Percentiles rank a stretch among this genome's conserved stretches.
Conservation (phyloP, 169 alveolate genomes). For the Plasmodium vinckei region DNA sequence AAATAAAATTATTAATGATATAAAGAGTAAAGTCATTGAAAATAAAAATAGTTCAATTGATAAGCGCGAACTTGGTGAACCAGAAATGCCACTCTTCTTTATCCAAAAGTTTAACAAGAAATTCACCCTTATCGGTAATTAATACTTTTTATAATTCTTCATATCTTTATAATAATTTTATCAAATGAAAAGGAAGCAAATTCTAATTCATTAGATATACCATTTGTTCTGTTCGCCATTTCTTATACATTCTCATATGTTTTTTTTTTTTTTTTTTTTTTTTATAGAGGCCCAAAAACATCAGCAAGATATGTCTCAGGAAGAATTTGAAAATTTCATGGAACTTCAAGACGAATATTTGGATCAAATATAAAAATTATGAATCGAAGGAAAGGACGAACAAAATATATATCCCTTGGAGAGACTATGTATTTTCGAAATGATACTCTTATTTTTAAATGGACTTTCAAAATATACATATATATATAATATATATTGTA, state of each 20-base stretch:
- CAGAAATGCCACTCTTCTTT: slow-evolving; percentile 80
- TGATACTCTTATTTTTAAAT: no score
- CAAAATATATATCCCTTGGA: neutral
- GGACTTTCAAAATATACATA: no score
- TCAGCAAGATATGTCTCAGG: slow-evolving; percentile 71
- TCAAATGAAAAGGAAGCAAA: no score
- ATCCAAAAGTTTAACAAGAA: slow-evolving; percentile 73
- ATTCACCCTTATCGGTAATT: slow-evolving; percentile 42
- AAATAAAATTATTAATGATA: no score
- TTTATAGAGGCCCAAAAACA: slow-evolving; percentile 62
- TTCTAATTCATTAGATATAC: no score
- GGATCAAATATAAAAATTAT: slow-evolving; percentile 14
- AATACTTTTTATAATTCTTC: neutral
- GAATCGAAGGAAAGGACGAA: neutral
- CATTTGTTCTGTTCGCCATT: no score
- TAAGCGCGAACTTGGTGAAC: slow-evolving; percentile 8
- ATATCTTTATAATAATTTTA: neutral
- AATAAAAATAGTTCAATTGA: slow-evolving; percentile 3
- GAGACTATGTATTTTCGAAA: no score
- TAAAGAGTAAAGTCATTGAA: neutral
- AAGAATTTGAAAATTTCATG: slow-evolving; percentile 55
- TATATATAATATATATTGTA: no score
- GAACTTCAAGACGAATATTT: slow-evolving; percentile 58
- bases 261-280: slow-evolving; percentile 1
- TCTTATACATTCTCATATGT: neutral